phyloP scores from a whole-genome alignment of 2,329 filamentous ascomycete genomes.

The Niveomyces coronatus region DNA sequence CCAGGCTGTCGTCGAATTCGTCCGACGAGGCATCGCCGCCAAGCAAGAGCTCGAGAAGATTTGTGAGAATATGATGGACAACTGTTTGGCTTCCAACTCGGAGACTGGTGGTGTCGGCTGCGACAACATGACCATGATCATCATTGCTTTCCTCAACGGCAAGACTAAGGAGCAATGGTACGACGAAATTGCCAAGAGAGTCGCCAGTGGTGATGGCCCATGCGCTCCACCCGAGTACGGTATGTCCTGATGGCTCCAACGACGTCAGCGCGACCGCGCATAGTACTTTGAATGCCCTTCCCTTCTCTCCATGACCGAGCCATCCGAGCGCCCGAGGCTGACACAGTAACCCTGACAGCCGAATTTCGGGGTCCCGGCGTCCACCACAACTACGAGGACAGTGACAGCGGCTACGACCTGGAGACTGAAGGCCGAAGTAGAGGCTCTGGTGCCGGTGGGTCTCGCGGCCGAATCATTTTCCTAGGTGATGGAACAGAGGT shows the following conservation, averaged over 20 bases:
- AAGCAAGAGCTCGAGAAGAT: constrained; percentile 93
- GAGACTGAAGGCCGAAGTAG: constrained; percentile 56
- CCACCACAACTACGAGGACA: constrained; percentile 75
- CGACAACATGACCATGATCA: constrained; percentile 98
- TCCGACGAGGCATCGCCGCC: constrained; percentile 87
- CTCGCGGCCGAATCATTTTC: constrained; percentile 81
- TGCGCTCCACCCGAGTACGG: constrained; percentile 99
- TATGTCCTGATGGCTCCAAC: too few species aligned
- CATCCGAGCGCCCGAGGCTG: constrained; percentile 13
- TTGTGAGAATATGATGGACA: constrained; percentile 99
- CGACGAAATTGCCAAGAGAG: constrained; percentile 84
- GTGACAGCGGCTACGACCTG: constrained; percentile 65
- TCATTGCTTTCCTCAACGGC: constrained; percentile 81
- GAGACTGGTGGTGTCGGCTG: constrained; percentile 96
- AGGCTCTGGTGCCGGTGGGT: constrained; percentile 57
- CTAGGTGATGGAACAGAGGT: constrained; percentile 93
- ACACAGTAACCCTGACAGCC: constrained; percentile 39
- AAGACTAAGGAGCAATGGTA: constrained; percentile 98
- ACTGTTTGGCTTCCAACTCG: constrained; percentile 94
- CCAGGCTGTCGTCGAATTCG: constrained; percentile 93
- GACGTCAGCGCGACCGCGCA: too few species aligned
- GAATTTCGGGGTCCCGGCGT: constrained; percentile 77
- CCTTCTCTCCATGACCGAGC: too few species aligned
- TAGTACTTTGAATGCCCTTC: too few species aligned
- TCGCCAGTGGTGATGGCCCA: constrained; percentile 92